Evolutionary conservation across 495 filamentous ascomycete genomes (phyloP).

Genomic region (Xylaria longipes): DNA sequence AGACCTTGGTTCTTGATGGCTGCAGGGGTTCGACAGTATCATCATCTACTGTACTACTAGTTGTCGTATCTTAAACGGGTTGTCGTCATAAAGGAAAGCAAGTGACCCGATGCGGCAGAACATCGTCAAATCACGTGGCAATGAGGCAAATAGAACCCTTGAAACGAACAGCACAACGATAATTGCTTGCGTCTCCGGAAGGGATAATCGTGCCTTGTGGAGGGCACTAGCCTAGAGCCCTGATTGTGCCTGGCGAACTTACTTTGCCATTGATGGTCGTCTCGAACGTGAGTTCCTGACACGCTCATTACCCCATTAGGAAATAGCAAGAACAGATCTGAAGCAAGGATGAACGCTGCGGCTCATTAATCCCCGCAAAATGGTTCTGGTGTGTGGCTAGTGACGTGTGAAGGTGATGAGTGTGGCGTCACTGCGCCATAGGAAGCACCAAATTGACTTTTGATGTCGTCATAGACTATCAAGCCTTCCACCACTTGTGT

Average conservation of each 20-base stretch:
- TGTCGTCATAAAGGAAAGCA: slow-evolving; percentile 5
- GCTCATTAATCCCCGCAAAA: slow-evolving; percentile 14
- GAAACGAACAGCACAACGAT: not conserved
- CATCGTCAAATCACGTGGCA: not conserved
- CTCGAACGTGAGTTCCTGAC: not conserved
- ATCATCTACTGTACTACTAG: not conserved
- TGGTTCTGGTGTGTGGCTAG: slow-evolving; percentile 29
- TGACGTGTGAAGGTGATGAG: slow-evolving; percentile 18
- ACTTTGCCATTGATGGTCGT: slow-evolving; percentile 5
- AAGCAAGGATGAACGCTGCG: slow-evolving; percentile 17
- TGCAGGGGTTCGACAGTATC: not conserved
- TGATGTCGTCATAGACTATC: slow-evolving; percentile 39
- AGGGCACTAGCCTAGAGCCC: not conserved
- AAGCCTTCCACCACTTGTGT: not conserved
- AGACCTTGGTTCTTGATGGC: not conserved
- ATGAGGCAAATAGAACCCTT: not conserved
- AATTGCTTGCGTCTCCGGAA: not conserved
- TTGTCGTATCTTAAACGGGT: not conserved
- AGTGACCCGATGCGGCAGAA: not conserved
- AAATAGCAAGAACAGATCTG: slow-evolving; percentile 9
- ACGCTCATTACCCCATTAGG: slow-evolving; percentile 6
- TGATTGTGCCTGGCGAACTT: slow-evolving; percentile 2
- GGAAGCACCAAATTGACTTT: slow-evolving; percentile 17
- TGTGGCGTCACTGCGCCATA: slow-evolving; percentile 33
- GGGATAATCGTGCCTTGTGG: not conserved